These are phyloP conservation scores for Candida tetrigidarum DNA, from an alignment of 1,139 yeast species.

Conservation along the genomic window DNA sequence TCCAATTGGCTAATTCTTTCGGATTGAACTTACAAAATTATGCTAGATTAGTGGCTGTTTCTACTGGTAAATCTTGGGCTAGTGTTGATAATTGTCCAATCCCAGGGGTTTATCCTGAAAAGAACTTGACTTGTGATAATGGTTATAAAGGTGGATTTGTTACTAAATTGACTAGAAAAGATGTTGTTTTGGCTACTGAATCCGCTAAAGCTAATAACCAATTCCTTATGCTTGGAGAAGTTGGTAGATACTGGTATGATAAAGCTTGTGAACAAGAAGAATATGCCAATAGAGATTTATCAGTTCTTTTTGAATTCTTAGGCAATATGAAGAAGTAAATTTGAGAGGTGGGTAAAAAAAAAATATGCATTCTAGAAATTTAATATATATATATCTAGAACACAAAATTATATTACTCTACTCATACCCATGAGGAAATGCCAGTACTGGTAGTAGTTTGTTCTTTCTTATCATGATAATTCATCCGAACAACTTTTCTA, in stretches of 20 bases:
- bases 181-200: conserved; percentile 56
- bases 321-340: conserved; percentile 33
- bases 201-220: conserved; percentile 44
- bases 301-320: conserved; percentile 51
- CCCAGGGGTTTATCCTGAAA: conserved; percentile 52
- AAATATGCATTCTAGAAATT: background rate
- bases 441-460: conserved; percentile 9
- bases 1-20: conserved; percentile 58
- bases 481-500: conserved; percentile 15
- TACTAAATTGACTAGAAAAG: conserved; percentile 58
- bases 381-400: background rate
- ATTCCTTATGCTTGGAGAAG: conserved; percentile 46
- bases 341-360: too few species aligned
- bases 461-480: conserved; percentile 14
- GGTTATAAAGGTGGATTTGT: conserved; percentile 59
- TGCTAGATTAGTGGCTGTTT: conserved; percentile 56
- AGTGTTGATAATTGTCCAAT: conserved; percentile 65
- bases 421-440: conserved; percentile 13
- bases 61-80: conserved; percentile 68
- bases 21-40: conserved; percentile 54
- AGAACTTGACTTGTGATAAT: conserved; percentile 49
- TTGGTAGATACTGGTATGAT: conserved; percentile 48
- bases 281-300: conserved; percentile 47
- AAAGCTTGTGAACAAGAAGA: conserved; percentile 49
- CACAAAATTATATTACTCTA: background rate